Percentiles rank a stretch among this genome's conserved stretches.
phyloP scores from a whole-genome alignment of 1,139 yeast genomes.

The Kazachstania sp. region DNA sequence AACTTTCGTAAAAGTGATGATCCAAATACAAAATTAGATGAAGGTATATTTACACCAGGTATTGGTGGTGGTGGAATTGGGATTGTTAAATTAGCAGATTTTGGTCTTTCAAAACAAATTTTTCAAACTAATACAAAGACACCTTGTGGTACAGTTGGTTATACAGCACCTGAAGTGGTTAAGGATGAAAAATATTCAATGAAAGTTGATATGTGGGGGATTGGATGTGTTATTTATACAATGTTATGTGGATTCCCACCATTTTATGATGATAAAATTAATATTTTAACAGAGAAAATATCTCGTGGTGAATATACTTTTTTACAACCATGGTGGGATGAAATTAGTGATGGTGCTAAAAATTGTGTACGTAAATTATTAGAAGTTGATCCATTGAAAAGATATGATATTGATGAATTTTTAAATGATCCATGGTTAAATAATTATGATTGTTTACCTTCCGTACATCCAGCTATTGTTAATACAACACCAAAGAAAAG shows the following conservation, averaged over 20 bases:
- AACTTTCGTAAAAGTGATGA: slow-evolving; percentile 68
- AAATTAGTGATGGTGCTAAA: slow-evolving; percentile 71
- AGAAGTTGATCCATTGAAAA: slow-evolving; percentile 70
- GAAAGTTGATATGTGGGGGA: slow-evolving; percentile 93
- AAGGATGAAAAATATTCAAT: slow-evolving; percentile 78
- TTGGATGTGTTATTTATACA: slow-evolving; percentile 88
- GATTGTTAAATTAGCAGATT: slow-evolving; percentile 77
- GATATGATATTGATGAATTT: slow-evolving; percentile 74
- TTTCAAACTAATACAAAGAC: slow-evolving; percentile 63
- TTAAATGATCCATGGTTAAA: slow-evolving; percentile 75
- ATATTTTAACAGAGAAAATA: slow-evolving; percentile 72
- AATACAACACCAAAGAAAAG: slow-evolving; percentile 1
- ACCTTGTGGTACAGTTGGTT: slow-evolving; percentile 86
- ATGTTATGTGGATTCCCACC: slow-evolving; percentile 94
- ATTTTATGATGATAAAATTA: slow-evolving; percentile 81
- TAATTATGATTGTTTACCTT: slow-evolving; percentile 21
- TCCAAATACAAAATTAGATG: slow-evolving; percentile 60
- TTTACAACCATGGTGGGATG: slow-evolving; percentile 96
- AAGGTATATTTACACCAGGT: slow-evolving; percentile 69
- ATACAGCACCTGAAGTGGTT: slow-evolving; percentile 92
- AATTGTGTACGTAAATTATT: slow-evolving; percentile 64
- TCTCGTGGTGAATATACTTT: slow-evolving; percentile 77
- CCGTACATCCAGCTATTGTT: no score
- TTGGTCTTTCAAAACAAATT: slow-evolving; percentile 83
- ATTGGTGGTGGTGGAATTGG: slow-evolving; percentile 92